Conservation (phyloP, 768 basidiomycete genomes). For the Mycena chlorophos region DNA sequence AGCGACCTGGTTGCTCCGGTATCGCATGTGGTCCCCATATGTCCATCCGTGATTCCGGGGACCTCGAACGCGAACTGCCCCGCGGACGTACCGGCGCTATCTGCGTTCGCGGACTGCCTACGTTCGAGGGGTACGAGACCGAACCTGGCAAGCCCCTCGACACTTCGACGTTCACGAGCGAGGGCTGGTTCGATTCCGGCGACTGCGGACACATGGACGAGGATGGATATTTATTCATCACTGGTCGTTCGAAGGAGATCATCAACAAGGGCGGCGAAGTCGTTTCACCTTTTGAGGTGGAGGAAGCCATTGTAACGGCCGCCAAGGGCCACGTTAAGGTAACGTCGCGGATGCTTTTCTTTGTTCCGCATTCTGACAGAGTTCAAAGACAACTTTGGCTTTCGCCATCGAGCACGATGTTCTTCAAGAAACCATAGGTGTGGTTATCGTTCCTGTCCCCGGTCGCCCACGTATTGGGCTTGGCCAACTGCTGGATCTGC, state of each 20-base stretch:
- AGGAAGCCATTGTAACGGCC: slow-evolving; percentile 51
- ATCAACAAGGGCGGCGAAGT: slow-evolving; percentile 64
- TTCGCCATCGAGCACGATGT: slow-evolving; percentile 50
- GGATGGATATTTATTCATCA: slow-evolving; percentile 53
- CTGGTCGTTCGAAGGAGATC: slow-evolving; percentile 60
- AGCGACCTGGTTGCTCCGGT: slow-evolving; percentile 49
- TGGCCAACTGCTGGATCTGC: slow-evolving; percentile 41
- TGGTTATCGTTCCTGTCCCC: slow-evolving; percentile 41
- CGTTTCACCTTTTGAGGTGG: slow-evolving; percentile 60
- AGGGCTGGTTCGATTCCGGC: slow-evolving; percentile 56
- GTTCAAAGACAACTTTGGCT: slow-evolving; percentile 42
- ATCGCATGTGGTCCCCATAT: slow-evolving; percentile 48
- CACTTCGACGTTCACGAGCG: slow-evolving; percentile 46
- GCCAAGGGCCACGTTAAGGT: slow-evolving; percentile 44
- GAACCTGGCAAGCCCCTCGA: slow-evolving; percentile 45
- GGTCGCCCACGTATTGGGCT: slow-evolving; percentile 39
- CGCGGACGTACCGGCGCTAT: slow-evolving; percentile 51
- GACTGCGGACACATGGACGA: slow-evolving; percentile 49
- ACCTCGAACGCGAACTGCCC: slow-evolving; percentile 38
- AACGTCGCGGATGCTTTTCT: not conserved
- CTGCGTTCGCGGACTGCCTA: slow-evolving; percentile 55
- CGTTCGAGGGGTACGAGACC: slow-evolving; percentile 52
- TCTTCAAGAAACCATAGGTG: slow-evolving; percentile 48
- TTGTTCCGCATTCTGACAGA: not conserved
- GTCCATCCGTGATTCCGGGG: slow-evolving; percentile 41